Conservation (phyloP, 306 rosid species). For the Hylodesmum podocarpum region DNA sequence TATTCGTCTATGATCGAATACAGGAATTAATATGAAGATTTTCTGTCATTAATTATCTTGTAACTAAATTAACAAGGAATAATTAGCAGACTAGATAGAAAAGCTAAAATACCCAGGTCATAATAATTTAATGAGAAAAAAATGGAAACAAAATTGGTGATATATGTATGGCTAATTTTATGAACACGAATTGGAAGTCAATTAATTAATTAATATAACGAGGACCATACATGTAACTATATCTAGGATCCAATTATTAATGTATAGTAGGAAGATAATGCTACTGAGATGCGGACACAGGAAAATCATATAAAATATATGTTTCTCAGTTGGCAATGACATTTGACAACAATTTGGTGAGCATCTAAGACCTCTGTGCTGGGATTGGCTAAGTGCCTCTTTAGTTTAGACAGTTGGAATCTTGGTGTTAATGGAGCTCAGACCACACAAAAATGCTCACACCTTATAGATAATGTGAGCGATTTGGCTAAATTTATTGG, state of each 20-base stretch:
- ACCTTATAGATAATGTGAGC: too few relatives aligned
- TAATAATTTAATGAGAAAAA: neutral
- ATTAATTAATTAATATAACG: neutral
- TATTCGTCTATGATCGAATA: neutral
- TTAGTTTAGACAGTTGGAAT: constrained; percentile 46
- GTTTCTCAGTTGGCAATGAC: constrained; percentile 30
- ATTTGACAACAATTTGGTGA: constrained; percentile 26
- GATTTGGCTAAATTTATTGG: too few relatives aligned
- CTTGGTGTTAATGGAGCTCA: constrained; percentile 26
- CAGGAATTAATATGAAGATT: too few relatives aligned
- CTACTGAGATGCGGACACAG: constrained; percentile 18
- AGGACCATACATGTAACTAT: neutral
- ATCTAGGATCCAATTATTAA: constrained; percentile 28
- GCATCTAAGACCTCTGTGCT: neutral
- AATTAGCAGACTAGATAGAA: neutral
- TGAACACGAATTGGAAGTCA: neutral
- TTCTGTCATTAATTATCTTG: too few relatives aligned
- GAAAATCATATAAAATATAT: neutral
- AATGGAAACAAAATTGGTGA: neutral
- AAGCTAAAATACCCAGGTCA: neutral
- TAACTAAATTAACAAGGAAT: neutral
- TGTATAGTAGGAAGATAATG: neutral
- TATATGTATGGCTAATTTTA: neutral
- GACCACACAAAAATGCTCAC: neutral
- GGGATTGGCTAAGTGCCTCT: constrained; percentile 31